Percentiles rank a stretch among this genome's conserved stretches.
These are phyloP conservation scores for Hortiboletus campestris DNA, from an alignment of 768 basidiomycete genomes.

Conservation along the genomic window DNA sequence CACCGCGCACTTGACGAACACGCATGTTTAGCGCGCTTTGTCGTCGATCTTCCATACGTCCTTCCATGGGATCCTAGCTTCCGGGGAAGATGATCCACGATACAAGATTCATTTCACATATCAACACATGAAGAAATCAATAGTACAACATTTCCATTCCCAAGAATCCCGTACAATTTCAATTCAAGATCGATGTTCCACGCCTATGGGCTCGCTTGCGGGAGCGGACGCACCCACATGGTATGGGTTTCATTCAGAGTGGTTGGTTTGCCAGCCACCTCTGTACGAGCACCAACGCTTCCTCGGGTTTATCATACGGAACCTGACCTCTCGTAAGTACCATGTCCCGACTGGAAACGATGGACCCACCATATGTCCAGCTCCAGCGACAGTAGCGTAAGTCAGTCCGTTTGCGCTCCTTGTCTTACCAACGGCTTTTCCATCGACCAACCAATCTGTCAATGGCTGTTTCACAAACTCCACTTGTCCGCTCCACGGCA, in stretches of 20 bases:
- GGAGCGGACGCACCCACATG: not conserved
- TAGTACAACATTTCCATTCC: not conserved
- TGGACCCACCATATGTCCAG: slow-evolving; percentile 66
- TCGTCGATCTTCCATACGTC: not conserved
- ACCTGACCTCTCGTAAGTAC: slow-evolving; percentile 32
- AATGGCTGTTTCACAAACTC: slow-evolving; percentile 46
- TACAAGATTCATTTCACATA: not conserved
- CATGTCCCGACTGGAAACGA: not conserved
- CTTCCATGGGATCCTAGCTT: not conserved
- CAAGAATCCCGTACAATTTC: not conserved
- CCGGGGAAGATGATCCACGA: not conserved
- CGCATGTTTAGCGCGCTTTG: not conserved
- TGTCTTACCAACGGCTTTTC: slow-evolving; percentile 46
- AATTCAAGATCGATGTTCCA: not conserved
- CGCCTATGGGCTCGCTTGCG: not conserved
- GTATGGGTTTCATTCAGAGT: slow-evolving; percentile 11
- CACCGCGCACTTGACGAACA: not conserved
- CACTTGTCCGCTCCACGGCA: slow-evolving; percentile 63
- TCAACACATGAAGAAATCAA: not conserved
- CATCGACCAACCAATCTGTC: slow-evolving; percentile 55
- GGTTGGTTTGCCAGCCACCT: slow-evolving; percentile 38
- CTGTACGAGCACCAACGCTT: slow-evolving; percentile 46
- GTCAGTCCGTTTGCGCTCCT: slow-evolving; percentile 57
- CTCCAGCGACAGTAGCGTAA: slow-evolving; percentile 57
- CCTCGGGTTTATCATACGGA: slow-evolving; percentile 57